Evolutionary conservation across 352 stramenopile genomes (phyloP).

Genomic region (Globisporangium takayamanum): DNA sequence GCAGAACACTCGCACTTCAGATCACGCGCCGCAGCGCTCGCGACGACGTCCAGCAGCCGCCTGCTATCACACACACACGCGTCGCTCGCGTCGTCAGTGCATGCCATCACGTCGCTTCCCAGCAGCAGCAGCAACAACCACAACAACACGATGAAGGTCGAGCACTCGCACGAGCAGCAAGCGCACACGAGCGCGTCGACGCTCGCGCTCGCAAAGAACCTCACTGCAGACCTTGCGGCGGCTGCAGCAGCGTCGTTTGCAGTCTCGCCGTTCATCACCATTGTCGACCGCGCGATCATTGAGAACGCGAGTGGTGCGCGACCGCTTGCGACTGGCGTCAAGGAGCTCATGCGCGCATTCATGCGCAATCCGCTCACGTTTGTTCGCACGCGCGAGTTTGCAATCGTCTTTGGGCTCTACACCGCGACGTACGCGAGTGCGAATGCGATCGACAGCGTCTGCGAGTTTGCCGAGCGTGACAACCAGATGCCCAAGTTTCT

Average conservation of each 20-base stretch:
- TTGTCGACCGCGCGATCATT: slow-evolving; percentile 87
- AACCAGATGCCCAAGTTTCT: slow-evolving; percentile 87
- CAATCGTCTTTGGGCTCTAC: slow-evolving; percentile 89
- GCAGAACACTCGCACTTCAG: too few species aligned
- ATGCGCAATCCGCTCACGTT: slow-evolving; percentile 72
- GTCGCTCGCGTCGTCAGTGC: background rate
- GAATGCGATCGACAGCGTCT: slow-evolving; percentile 83
- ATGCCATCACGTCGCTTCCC: background rate
- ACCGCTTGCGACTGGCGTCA: slow-evolving; percentile 51
- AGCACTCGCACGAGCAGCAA: slow-evolving; percentile 7
- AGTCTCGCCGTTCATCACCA: slow-evolving; percentile 84
- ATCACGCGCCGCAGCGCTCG: too few species aligned
- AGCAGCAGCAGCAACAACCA: background rate
- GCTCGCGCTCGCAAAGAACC: slow-evolving; percentile 33
- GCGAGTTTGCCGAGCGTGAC: slow-evolving; percentile 65
- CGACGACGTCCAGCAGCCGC: too few species aligned
- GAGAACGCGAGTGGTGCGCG: slow-evolving; percentile 81
- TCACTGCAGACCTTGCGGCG: slow-evolving; percentile 52
- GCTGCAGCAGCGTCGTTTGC: slow-evolving; percentile 60
- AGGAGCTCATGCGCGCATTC: slow-evolving; percentile 54
- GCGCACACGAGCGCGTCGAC: slow-evolving; percentile 2
- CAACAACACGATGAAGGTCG: slow-evolving; percentile 7
- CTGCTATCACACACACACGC: background rate
- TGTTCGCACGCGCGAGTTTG: slow-evolving; percentile 81
- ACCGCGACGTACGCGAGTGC: slow-evolving; percentile 84